phyloP scores from a whole-genome alignment of 192 early-diverging fungal species.

The Umbelopsis ramanniana region DNA sequence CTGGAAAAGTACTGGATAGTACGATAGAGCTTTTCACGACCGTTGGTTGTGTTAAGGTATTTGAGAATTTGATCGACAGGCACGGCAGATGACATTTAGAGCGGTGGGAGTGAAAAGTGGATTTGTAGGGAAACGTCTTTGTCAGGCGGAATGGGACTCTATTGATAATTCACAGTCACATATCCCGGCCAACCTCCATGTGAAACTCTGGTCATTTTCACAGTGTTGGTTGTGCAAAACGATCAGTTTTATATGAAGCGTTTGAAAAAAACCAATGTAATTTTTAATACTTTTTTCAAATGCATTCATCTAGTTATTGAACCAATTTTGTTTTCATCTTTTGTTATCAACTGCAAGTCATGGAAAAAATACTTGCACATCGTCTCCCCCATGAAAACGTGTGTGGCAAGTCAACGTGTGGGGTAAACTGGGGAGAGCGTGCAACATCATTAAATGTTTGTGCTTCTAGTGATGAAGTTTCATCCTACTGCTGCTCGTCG shows the following conservation, averaged over 20 bases:
- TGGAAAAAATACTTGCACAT: not conserved
- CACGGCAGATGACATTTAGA: constrained; percentile 6
- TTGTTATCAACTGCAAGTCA: not conserved
- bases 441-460: not conserved
- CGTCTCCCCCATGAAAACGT: not conserved
- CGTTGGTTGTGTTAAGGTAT: constrained; percentile 65
- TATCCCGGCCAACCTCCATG: not conserved
- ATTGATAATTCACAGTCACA: constrained; percentile 16
- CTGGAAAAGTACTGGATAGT: constrained; percentile 85
- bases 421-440: not conserved
- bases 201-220: not conserved
- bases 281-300: too few relatives aligned
- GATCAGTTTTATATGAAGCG: too few relatives aligned
- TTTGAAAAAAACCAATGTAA: too few relatives aligned
- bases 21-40: constrained; percentile 81
- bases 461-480: not conserved
- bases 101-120: not conserved
- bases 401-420: not conserved
- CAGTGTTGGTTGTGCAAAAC: too few relatives aligned
- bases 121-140: not conserved
- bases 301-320: too few relatives aligned
- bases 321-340: not conserved
- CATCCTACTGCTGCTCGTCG: constrained; percentile 43
- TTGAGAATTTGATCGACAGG: constrained; percentile 39
- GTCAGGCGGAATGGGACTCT: not conserved